phyloP scores from a whole-genome alignment of 345 rosid genomes.

The Dipteronia sinensis region DNA sequence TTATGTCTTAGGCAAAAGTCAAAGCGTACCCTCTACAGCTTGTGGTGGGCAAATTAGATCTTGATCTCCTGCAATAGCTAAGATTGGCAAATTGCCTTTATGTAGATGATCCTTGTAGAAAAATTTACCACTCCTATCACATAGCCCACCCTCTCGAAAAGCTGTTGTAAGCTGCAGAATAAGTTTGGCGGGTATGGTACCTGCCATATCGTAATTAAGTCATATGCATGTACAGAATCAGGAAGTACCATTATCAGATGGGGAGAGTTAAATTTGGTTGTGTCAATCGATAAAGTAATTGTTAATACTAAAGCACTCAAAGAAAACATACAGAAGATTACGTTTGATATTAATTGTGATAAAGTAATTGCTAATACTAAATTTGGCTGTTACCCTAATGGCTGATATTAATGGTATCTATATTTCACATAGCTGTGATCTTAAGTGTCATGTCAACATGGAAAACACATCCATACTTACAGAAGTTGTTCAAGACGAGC shows the following conservation, averaged over 20 bases:
- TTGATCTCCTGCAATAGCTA: slow-evolving; percentile 91
- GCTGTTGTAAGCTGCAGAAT: slow-evolving; percentile 91
- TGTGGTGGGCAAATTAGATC: slow-evolving; percentile 94
- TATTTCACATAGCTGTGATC: background rate
- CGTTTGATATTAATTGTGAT: too few species aligned
- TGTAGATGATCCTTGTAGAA: slow-evolving; percentile 71
- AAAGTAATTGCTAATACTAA: background rate
- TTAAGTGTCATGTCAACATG: slow-evolving; percentile 5
- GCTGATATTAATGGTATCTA: background rate
- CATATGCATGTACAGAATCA: background rate
- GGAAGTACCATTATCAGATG: background rate
- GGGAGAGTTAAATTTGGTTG: background rate
- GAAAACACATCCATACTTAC: slow-evolving; percentile 51
- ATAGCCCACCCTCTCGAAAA: slow-evolving; percentile 76
- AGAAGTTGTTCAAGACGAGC: slow-evolving; percentile 88
- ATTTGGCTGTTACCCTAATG: background rate
- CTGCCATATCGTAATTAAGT: slow-evolving; percentile 38
- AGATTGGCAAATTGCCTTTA: slow-evolving; percentile 61
- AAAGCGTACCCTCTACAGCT: slow-evolving; percentile 77
- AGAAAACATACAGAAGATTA: background rate
- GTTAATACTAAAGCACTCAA: background rate
- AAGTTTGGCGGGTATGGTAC: slow-evolving; percentile 92
- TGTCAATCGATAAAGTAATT: background rate
- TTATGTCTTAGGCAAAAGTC: background rate
- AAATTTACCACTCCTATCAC: slow-evolving; percentile 78